phyloP scores from a whole-genome alignment of 768 basidiomycete species.

The Boletus sp. region DNA sequence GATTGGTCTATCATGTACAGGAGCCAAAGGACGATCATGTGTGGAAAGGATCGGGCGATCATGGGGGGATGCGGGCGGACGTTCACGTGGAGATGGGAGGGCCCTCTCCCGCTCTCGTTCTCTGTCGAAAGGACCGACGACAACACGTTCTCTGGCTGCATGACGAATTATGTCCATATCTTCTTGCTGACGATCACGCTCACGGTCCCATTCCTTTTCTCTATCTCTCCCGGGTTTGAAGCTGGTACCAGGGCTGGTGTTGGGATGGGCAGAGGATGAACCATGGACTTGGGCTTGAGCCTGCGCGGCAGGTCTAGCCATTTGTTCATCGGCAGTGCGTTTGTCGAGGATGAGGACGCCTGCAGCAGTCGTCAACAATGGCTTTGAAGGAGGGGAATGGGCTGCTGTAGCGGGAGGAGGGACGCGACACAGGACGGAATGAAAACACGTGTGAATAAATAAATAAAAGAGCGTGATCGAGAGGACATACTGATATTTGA shows the following conservation, averaged over 20 bases:
- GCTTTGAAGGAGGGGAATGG: slow-evolving; percentile 28
- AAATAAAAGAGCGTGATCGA: neutral
- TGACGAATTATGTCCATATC: slow-evolving; percentile 29
- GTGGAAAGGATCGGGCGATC: slow-evolving; percentile 21
- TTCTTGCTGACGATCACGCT: slow-evolving; percentile 30
- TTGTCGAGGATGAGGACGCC: slow-evolving; percentile 32
- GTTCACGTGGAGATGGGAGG: slow-evolving; percentile 27
- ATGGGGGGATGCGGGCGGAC: slow-evolving; percentile 19
- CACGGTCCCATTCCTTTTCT: slow-evolving; percentile 29
- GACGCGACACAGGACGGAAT: neutral
- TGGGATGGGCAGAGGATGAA: slow-evolving; percentile 18
- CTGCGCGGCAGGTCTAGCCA: slow-evolving; percentile 24
- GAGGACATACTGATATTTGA: slow-evolving; percentile 25
- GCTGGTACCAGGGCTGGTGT: slow-evolving; percentile 19
- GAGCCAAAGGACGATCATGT: slow-evolving; percentile 22
- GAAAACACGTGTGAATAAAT: slow-evolving; percentile 5
- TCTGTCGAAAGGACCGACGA: slow-evolving; percentile 22
- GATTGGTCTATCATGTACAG: slow-evolving; percentile 21
- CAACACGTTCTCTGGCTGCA: slow-evolving; percentile 24
- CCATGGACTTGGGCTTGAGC: slow-evolving; percentile 16
- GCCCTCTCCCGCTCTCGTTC: slow-evolving; percentile 27
- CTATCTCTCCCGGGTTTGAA: slow-evolving; percentile 27
- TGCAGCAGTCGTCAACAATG: slow-evolving; percentile 24
- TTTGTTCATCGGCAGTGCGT: slow-evolving; percentile 31
- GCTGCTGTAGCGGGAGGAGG: slow-evolving; percentile 15